Base-by-base conservation (phyloP, 805 yeast species). In the Barnettozyma salicaria region DNA sequence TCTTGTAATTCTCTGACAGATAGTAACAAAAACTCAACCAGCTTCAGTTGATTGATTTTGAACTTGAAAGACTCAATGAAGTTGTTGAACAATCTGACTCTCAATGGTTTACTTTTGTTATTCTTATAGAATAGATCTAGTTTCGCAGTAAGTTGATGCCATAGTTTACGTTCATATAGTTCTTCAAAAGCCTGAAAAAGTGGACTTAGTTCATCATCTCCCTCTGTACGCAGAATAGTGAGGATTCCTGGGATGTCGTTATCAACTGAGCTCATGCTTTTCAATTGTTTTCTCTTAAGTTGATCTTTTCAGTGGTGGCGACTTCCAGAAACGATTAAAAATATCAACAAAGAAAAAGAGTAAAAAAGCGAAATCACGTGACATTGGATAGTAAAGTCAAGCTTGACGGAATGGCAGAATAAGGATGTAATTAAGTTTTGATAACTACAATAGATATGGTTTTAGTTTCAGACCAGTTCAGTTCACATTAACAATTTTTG, bases 91-190 rank as follows among this genome's bases (percentile, higher is more conserved):
- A 90, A 61, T 45, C 78, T 75, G 49, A 79, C 58, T 48, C 90
- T 74, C 39, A 85, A 60, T 1, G 72, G 63, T 25, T 58, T 61
- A 11, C 83, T 68, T 19, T 66, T 67, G 7, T 75, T 69, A 39
- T 69, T 66, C 29, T 64, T 65, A 63, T 76, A 90, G 54, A 89
- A 73, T 44, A 70, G 71, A 24, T 64, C 62, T 40, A 92, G 65
- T 6, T 75, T 61, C 43, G 75, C 74, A 3, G 96, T 85, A 56
- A 92, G 72, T 66, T 92, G 97, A 64, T 82, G 94, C 97, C 97
- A 92, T 57, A 90, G 72, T 60, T 87, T 88, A 49, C 95, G 70
- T 55, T 88, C 96, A 63, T 86, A 83, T 40, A 69, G 67, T 51
- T 87, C 96, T 55, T 89, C 97, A 56, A 90, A 72, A 36, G 75